Evolutionary conservation across 148 eudicot genomes (phyloP), one percentile per base, ranked within the genome.

Genomic region (Polygonum aviculare): DNA sequence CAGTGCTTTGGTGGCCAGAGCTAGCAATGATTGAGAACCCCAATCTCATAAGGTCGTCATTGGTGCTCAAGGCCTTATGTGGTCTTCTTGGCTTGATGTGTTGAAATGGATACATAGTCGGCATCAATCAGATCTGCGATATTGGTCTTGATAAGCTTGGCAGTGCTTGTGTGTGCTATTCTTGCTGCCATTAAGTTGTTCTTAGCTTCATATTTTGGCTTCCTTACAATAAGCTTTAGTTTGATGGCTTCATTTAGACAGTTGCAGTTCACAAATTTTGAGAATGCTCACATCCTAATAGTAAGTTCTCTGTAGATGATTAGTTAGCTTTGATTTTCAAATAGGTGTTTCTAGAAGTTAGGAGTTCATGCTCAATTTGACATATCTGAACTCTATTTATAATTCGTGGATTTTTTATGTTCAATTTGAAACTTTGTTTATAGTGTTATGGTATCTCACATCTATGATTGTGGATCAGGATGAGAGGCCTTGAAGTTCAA

Each of bases 81-180:
- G 98, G 98, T 76, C 98, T 94, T 78, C 77, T 92, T 76, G 98
- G 97, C 69, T 85, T 94, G 69, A 84, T 94, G 77, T 94, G 98
- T 38, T 97, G 98, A 76, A 94, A 94, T 85, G 98, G 97, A 76
- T 94, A 88, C 81, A 94, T 94, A 65, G 98, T 94, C 79, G 98
- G 98, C 86, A 92, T 94, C 83, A 94, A 94, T 88, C 98, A 94
- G 84, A 94, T 94, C 82, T 94, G 92, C 86, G 98, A 94, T 87
- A 93, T 94, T 80, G 98, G 97, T 75, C 92, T 94, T 77, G 98
- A 94, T 90, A 94, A 94, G 98, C 92, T n/a, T n/a, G n/a, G n/a
- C n/a, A n/a, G 88, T 90, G 98, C 79, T 22, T 73, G 67, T 75
- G 49, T 26, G 39, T 75, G 78, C 54, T 69, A 22, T 78, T 65